Percentiles rank a stretch among this genome's conserved stretches.
These are phyloP conservation scores for Coemansia reversa DNA, from an alignment of 192 early-diverging fungal species.

Conservation along the genomic window DNA sequence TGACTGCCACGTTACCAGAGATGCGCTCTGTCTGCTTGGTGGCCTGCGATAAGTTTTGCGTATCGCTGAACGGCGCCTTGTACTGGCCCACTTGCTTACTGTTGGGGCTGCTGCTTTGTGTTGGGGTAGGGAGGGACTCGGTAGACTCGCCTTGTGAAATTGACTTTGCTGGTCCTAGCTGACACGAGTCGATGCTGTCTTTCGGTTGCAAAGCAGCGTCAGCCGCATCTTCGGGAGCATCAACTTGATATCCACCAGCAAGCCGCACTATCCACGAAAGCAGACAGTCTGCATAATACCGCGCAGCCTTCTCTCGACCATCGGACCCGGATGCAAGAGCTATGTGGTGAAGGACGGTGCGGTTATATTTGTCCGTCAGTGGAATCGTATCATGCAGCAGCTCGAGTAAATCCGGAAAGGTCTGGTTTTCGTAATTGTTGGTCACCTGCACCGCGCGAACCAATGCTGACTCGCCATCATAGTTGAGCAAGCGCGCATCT, in stretches of 20 bases:
- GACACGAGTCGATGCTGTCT: background rate
- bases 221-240: constrained; percentile 13
- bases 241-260: constrained; percentile 52
- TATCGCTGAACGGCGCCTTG: background rate
- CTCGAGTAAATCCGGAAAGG: constrained; percentile 72
- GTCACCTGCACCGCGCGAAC: constrained; percentile 85
- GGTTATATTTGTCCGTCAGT: constrained; percentile 72
- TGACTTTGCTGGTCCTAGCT: constrained; percentile 4
- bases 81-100: background rate
- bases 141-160: background rate
- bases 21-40: background rate
- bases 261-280: constrained; percentile 63
- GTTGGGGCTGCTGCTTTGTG: constrained; percentile 34
- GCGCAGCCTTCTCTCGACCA: constrained; percentile 68
- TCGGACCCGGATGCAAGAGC: constrained; percentile 67
- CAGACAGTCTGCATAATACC: constrained; percentile 89
- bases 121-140: constrained; percentile 32
- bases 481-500: constrained; percentile 68
- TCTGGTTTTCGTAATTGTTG: constrained; percentile 80
- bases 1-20: background rate
- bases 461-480: constrained; percentile 82
- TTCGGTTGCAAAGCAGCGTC: background rate
- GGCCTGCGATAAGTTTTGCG: background rate
- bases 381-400: constrained; percentile 74
- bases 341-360: constrained; percentile 93